Evolutionary conservation across 371 early-diverging fungal genomes (phyloP), one percentile per base, ranked within the genome.

Genomic region (Thermomucor indicae-seudaticae): DNA sequence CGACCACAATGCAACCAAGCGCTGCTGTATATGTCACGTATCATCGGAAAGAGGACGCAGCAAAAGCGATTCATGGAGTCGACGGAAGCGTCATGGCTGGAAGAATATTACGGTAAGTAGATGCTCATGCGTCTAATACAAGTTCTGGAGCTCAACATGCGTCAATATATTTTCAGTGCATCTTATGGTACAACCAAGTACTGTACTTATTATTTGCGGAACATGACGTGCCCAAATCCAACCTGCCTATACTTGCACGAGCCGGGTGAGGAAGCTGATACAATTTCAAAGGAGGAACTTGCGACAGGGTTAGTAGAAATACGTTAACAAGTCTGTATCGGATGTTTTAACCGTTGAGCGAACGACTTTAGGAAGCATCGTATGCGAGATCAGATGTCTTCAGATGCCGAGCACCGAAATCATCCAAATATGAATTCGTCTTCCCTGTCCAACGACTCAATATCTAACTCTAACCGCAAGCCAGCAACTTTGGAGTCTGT

Each of bases 101-200:
- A 22, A 75, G 87, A 58, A 79, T 92, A 24, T 67, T 96, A 38
- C 80, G 82, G 85, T 83, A 62, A 40, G 39, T 40, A 11, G 19
- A 11, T 19, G 38, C 23, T 20, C 20, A n/a, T n/a, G n/a, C n/a
- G n/a, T n/a, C n/a, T n/a, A n/a, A n/a, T n/a, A n/a, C n/a, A n/a
- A n/a, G n/a, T n/a, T n/a, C n/a, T n/a, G n/a, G n/a, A n/a, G n/a
- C n/a, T n/a, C n/a, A n/a, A n/a, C n/a, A n/a, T 30, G 37, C 7
- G 25, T 11, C 10, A 16, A n/a, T 24, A 27, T 29, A 16, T 55
- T 14, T 16, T 5, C 49, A 75, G 75, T 41, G 75, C 75, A 7
- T 90, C 95, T 0, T 92, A 90, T 75, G 98, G 98, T 23, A 95
- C 97, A 14, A 98, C 97, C 30, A 96, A 96, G 66, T 98, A 98